Base-by-base conservation (phyloP, 306 rosid genomes). In the Cicer yamashitae region DNA sequence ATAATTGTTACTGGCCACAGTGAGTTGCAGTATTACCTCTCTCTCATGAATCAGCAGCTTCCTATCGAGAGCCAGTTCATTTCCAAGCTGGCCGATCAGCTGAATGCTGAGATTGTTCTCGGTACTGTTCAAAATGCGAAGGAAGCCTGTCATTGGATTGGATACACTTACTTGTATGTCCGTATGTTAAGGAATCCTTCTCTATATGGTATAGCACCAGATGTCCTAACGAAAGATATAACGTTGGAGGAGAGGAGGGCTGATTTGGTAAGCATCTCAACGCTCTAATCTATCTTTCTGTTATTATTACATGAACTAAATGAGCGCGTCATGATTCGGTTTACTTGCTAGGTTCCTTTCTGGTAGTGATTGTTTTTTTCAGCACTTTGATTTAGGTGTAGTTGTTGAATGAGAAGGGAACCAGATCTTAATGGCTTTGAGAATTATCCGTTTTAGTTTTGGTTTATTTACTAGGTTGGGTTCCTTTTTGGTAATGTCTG, bases 61-160 rank as follows among this genome's bases (percentile, higher is more conserved):
- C 92, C 96, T 6, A 90, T 91, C 75, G 97, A 93, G 81, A 91
- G 98, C 79, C 97, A 89, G 84, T 93, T 93, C 79, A 88, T 93
- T 52, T 88, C 97, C 81, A 91, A 89, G 84, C 65, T 93, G 86
- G 90, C 98, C 1, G 94, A 93, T 81, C 96, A 91, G 70, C 77
- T 91, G 78, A 93, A 93, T 79, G 97, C 98, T 17, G 97, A 93
- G 81, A 85, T 91, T 75, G 96, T 91, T 77, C 92, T 91, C 51
- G 97, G 97, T 47, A 91, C 96, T 44, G 94, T 88, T 77, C 98
- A 91, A 82, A 94, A 94, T 83, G 93, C 97, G 0, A 82, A 75
- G 76, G 98, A 94, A 82, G 97, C 96, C 17, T 87, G 91, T 66
- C 70, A 82, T 54, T 94, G 98, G 97, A 66, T 94, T 70, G 93